Conservation (phyloP, 768 basidiomycete species). For the Suillus variegatus region DNA sequence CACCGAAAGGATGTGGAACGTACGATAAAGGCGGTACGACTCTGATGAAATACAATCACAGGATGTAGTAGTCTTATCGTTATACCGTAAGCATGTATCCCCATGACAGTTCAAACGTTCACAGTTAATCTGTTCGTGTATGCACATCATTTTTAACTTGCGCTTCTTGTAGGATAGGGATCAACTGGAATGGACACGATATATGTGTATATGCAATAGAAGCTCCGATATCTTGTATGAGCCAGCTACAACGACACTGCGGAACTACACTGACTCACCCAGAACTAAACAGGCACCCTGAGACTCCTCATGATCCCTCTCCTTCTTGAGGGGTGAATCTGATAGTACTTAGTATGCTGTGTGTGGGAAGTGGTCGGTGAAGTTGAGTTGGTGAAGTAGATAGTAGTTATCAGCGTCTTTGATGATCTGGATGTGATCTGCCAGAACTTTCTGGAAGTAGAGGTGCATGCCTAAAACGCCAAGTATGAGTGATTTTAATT, state of each 20-base stretch:
- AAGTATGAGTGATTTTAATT: neutral
- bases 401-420: neutral
- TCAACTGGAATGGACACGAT: neutral
- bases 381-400: neutral
- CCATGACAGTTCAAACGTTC: neutral
- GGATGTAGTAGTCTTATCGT: neutral
- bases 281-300: neutral
- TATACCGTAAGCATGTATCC: neutral
- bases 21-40: neutral
- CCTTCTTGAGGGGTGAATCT: neutral
- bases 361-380: neutral
- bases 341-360: neutral
- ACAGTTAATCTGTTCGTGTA: neutral
- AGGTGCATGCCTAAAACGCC: neutral
- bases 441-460: neutral
- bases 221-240: neutral
- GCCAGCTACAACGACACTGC: neutral
- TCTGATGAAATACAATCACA: neutral
- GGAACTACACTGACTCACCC: neutral
- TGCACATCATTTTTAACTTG: neutral
- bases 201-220: neutral
- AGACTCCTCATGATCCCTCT: neutral
- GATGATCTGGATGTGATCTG: neutral
- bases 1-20: neutral
- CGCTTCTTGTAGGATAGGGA: neutral